These are phyloP conservation scores for Coleophoma eucalyptorum DNA, from an alignment of 2,329 filamentous ascomycete species.

Conservation along the genomic window DNA sequence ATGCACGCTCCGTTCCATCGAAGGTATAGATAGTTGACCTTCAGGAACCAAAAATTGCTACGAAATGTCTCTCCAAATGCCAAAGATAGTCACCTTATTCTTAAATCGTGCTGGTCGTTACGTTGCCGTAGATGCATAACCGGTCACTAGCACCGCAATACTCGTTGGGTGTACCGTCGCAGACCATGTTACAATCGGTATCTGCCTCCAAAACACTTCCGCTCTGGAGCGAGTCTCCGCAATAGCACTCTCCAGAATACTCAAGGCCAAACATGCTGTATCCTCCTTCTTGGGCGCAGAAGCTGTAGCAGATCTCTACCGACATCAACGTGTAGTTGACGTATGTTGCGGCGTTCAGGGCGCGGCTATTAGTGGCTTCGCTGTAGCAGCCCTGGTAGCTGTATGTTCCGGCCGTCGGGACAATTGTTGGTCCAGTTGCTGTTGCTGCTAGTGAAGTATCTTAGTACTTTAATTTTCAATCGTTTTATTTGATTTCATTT, in stretches of 20 bases:
- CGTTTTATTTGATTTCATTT: no score
- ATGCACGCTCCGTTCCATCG: no score
- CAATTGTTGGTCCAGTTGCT: not conserved
- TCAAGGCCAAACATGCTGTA: constrained; percentile 39
- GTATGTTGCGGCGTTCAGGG: not conserved
- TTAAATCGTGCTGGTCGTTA: not conserved
- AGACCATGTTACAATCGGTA: not conserved
- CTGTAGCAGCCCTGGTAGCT: constrained; percentile 3
- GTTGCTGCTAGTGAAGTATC: not conserved
- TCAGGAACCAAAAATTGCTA: no score
- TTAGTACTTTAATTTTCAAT: no score
- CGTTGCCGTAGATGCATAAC: not conserved
- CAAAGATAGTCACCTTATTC: no score
- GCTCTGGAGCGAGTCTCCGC: constrained; percentile 14
- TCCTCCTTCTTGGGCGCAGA: not conserved
- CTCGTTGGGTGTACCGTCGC: not conserved
- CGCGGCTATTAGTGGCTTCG: constrained; percentile 1
- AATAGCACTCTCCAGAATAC: constrained; percentile 37
- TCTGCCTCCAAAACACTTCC: not conserved
- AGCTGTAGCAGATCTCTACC: not conserved
- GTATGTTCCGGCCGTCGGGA: not conserved
- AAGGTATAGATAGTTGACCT: no score
- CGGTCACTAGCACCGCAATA: constrained; percentile 13
- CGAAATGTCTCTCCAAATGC: no score
- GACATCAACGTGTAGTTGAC: constrained; percentile 6